A percentile compares a stretch with the other conserved stretches of the same genome.
These are phyloP conservation scores for Amoebophrya sp. DNA, from an alignment of 169 alveolate species.

Conservation along the genomic window DNA sequence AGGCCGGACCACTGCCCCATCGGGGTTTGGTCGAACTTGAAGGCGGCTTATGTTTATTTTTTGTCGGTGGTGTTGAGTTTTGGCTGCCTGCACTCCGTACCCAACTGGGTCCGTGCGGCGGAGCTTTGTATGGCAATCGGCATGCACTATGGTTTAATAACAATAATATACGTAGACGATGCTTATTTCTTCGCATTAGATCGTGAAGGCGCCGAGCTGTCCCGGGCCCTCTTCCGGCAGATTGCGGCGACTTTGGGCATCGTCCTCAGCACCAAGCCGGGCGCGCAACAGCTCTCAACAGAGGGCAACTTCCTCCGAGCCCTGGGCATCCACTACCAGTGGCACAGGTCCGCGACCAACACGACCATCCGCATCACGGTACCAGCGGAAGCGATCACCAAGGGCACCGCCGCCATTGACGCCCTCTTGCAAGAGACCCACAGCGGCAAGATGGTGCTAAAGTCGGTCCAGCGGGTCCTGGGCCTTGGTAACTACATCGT, in stretches of 20 bases:
- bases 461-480: background rate
- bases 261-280: background rate
- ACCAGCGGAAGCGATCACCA: background rate
- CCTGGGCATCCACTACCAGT: background rate
- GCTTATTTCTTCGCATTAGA: background rate
- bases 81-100: background rate
- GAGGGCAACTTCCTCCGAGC: background rate
- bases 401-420: background rate
- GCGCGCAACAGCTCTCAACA: background rate
- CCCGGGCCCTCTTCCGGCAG: background rate
- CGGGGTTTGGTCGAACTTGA: background rate
- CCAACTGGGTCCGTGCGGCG: background rate
- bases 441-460: background rate
- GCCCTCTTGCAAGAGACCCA: background rate
- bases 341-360: background rate
- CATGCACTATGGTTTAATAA: no score
- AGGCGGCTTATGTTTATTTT: background rate
- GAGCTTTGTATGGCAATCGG: background rate
- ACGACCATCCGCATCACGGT: background rate
- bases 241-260: background rate
- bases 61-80: background rate
- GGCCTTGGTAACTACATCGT: background rate
- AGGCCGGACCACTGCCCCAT: background rate
- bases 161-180: background rate
- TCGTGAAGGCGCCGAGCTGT: background rate